phyloP scores from a whole-genome alignment of 108 stramenopile species.

The Pseudonitzschia multiseries region DNA sequence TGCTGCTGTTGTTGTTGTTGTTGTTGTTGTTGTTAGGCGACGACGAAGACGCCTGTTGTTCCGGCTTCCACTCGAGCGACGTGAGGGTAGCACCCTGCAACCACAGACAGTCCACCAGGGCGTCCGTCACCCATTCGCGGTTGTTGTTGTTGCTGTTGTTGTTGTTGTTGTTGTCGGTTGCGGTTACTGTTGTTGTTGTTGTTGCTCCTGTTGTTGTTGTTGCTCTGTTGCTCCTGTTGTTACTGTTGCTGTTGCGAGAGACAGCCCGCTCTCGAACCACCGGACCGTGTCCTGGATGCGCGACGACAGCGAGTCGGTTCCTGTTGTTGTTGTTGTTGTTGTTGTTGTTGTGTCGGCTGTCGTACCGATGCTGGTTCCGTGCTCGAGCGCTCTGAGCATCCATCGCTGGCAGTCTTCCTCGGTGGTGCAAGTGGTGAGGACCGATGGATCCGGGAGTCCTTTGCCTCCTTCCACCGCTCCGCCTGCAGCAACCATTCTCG shows the following conservation, averaged over 20 bases:
- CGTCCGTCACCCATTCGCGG: slow-evolving; percentile 17
- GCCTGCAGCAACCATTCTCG: not conserved
- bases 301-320: not conserved
- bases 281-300: slow-evolving; percentile 9
- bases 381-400: slow-evolving; percentile 4
- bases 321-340: not conserved
- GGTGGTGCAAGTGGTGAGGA: not conserved
- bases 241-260: too few species aligned
- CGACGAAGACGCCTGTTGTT: not conserved
- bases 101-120: slow-evolving; percentile 31
- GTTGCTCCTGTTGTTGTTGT: too few species aligned
- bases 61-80: not conserved
- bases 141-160: too few species aligned
- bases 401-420: slow-evolving; percentile 8
- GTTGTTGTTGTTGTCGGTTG: too few species aligned
- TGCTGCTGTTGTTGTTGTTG: too few species aligned
- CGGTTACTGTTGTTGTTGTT: too few species aligned
- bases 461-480: not conserved
- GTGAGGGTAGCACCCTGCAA: slow-evolving; percentile 11
- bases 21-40: too few species aligned
- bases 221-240: too few species aligned
- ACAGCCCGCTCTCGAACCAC: slow-evolving; percentile 1
- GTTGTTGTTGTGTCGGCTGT: not conserved
- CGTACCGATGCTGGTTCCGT: slow-evolving; percentile 7
- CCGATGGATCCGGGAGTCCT: slow-evolving; percentile 13